A percentile compares a stretch with the other conserved stretches of the same genome.
Conservation (phyloP, 106 monocot genomes). For the Phalaenopsis equestris region DNA sequence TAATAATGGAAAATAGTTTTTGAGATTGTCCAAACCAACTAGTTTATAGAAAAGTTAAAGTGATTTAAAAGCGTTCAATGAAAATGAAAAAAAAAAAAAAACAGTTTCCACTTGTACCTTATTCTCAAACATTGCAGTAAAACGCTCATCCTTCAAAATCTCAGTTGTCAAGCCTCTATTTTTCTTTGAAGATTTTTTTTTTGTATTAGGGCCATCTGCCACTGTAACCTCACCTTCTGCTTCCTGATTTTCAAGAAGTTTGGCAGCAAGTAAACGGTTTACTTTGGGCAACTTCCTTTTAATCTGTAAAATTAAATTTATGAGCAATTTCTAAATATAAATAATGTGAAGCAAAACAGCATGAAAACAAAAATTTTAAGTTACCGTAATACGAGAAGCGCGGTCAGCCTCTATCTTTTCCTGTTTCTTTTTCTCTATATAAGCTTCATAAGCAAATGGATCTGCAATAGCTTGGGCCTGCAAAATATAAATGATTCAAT, state of each 20-base stretch:
- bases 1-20: too few species aligned
- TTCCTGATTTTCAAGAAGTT: conserved; percentile 57
- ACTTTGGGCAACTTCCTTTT: conserved; percentile 77
- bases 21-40: too few species aligned
- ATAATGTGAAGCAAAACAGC: conserved; percentile 6
- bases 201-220: conserved; percentile 25
- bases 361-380: conserved; percentile 5
- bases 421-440: conserved; percentile 55
- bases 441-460: conserved; percentile 57
- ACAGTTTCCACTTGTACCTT: conserved; percentile 31
- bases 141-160: conserved; percentile 67
- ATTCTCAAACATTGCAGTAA: conserved; percentile 66
- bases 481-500: conserved; percentile 5
- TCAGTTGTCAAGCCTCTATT: conserved; percentile 47
- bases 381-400: conserved; percentile 78
- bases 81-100: neutral
- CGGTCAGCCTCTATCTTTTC: conserved; percentile 77
- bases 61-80: too few species aligned
- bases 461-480: conserved; percentile 56
- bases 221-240: conserved; percentile 29
- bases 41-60: too few species aligned
- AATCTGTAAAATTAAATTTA: conserved; percentile 34
- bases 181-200: conserved; percentile 59
- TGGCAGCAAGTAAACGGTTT: conserved; percentile 60
- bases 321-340: neutral